A percentile compares a stretch with the other conserved stretches of the same genome.
phyloP scores from a whole-genome alignment of 805 yeast species.

The Saturnispora dispora region DNA sequence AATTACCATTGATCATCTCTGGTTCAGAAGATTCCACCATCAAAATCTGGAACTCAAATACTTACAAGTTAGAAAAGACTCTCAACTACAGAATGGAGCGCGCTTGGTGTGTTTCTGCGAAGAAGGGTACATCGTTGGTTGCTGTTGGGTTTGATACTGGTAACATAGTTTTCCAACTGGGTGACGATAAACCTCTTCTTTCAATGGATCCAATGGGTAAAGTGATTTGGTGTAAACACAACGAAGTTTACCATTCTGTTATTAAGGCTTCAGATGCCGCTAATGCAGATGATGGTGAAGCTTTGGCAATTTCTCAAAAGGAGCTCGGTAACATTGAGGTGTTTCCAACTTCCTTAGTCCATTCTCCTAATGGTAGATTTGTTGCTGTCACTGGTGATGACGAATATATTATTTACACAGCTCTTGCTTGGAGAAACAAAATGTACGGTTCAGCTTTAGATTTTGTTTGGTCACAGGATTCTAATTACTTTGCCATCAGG shows the following conservation, averaged over 20 bases:
- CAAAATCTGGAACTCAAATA: constrained; percentile 90
- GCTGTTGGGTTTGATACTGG: constrained; percentile 97
- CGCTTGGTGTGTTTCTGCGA: constrained; percentile 87
- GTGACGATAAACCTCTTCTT: constrained; percentile 88
- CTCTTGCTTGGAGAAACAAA: constrained; percentile 97
- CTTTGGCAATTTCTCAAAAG: constrained; percentile 66
- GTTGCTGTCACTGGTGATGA: constrained; percentile 98
- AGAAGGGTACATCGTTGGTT: constrained; percentile 64
- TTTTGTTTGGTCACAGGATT: constrained; percentile 92
- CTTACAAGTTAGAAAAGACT: constrained; percentile 89
- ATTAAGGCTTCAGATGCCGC: constrained; percentile 59
- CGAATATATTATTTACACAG: constrained; percentile 90
- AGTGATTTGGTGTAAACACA: constrained; percentile 81
- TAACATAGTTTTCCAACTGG: constrained; percentile 75
- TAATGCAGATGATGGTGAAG: constrained; percentile 65
- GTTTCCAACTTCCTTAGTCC: constrained; percentile 77
- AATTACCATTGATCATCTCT: constrained; percentile 84
- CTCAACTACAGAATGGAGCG: constrained; percentile 88
- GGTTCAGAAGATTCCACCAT: constrained; percentile 96
- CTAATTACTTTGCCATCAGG: constrained; percentile 77
- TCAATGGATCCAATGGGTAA: constrained; percentile 93
- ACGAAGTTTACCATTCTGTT: constrained; percentile 78
- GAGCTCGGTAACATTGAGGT: constrained; percentile 93
- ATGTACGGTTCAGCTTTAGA: constrained; percentile 84
- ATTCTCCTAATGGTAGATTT: constrained; percentile 95